Conservation (phyloP, 2,329 filamentous ascomycete species). For the Aureobasidium zeae region DNA sequence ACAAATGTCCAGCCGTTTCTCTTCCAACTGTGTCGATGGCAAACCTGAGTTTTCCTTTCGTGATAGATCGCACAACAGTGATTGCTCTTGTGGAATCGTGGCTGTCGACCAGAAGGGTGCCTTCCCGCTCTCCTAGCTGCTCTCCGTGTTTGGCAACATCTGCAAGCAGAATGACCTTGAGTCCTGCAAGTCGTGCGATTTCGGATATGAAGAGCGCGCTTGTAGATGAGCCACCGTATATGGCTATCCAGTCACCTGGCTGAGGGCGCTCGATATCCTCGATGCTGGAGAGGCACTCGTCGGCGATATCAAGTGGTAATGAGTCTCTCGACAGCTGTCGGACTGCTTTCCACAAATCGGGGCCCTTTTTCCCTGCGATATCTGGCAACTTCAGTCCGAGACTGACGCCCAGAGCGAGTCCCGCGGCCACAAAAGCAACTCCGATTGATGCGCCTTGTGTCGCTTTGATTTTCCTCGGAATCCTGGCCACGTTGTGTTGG, state of each 20-base stretch:
- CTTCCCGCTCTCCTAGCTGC: constrained; percentile 42
- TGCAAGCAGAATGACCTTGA: constrained; percentile 57
- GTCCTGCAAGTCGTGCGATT: constrained; percentile 55
- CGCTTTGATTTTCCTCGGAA: constrained; percentile 46
- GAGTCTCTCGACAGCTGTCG: constrained; percentile 28
- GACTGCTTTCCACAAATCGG: constrained; percentile 49
- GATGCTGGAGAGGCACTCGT: constrained; percentile 54
- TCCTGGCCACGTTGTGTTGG: constrained; percentile 54
- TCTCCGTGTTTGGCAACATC: constrained; percentile 59
- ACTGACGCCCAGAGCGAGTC: constrained; percentile 57
- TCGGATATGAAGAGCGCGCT: constrained; percentile 34
- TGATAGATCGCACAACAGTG: constrained; percentile 52
- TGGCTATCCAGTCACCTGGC: constrained; percentile 58
- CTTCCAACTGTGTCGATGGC: constrained; percentile 59
- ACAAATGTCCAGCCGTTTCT: constrained; percentile 52
- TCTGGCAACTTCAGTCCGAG: constrained; percentile 56
- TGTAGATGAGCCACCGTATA: constrained; percentile 59
- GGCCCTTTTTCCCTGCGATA: constrained; percentile 33
- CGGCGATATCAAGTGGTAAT: constrained; percentile 43
- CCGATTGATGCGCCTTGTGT: constrained; percentile 55
- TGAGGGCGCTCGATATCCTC: constrained; percentile 44
- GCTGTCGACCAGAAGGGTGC: constrained; percentile 61
- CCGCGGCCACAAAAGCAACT: constrained; percentile 63
- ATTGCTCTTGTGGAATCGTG: constrained; percentile 57
- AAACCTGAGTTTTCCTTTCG: constrained; percentile 51